These are phyloP conservation scores for Aspergillus sp. DNA, from an alignment of 2,329 filamentous ascomycete genomes.

Conservation along the genomic window DNA sequence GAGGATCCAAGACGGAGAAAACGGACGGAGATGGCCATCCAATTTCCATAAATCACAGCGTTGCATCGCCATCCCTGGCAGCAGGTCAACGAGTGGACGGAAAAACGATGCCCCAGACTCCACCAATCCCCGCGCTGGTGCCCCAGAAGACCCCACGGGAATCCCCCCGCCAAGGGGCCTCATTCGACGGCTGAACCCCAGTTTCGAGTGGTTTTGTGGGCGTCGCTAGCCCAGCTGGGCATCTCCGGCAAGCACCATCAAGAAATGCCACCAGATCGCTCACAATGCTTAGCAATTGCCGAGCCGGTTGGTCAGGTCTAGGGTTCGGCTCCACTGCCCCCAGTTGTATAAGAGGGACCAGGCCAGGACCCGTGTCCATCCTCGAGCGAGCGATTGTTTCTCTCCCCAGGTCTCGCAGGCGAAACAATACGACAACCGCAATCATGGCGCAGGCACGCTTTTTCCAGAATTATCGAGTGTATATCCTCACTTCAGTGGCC, in stretches of 20 bases:
- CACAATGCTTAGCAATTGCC: neutral
- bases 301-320: neutral
- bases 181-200: neutral
- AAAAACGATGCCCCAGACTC: neutral
- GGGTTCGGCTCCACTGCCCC: neutral
- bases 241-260: neutral
- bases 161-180: too few species aligned
- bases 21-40: neutral
- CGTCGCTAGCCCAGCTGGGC: neutral
- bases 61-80: neutral
- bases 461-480: constrained; percentile 51
- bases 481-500: constrained; percentile 49
- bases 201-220: neutral
- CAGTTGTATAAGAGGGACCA: neutral
- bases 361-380: neutral
- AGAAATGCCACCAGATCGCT: neutral
- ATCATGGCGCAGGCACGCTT: constrained; percentile 17
- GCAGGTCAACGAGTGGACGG: neutral
- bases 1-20: neutral
- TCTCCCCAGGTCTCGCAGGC: neutral
- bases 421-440: neutral
- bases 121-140: neutral
- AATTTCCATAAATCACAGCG: neutral
- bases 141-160: neutral
- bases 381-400: neutral